Percentiles rank a stretch among this genome's conserved stretches.
These are phyloP conservation scores for Fusarium sterilihyphosum DNA, from an alignment of 2,329 filamentous ascomycete species.

Conservation along the genomic window DNA sequence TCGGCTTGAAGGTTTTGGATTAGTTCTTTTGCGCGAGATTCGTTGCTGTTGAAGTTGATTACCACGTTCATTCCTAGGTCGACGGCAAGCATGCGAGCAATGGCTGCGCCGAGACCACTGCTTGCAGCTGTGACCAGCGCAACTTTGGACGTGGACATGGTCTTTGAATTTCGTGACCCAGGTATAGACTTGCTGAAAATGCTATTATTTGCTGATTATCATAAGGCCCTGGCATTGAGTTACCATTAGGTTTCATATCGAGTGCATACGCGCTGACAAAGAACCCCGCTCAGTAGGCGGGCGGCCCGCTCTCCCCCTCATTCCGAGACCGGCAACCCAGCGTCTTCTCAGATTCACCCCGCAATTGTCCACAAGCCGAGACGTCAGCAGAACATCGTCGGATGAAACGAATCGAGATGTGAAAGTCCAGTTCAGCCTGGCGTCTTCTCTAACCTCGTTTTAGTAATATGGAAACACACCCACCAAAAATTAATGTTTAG, in stretches of 20 bases:
- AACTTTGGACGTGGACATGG: slow-evolving; percentile 31
- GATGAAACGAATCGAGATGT: accelerated
- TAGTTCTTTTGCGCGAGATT: slow-evolving; percentile 67
- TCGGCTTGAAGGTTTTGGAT: slow-evolving; percentile 61
- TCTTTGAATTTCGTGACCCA: accelerated
- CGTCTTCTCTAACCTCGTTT: too few species aligned
- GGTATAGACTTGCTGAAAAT: accelerated
- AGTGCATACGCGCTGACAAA: background rate
- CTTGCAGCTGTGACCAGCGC: slow-evolving; percentile 62
- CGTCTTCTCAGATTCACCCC: background rate
- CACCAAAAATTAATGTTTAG: accelerated
- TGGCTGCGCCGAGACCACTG: slow-evolving; percentile 76
- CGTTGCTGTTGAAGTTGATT: slow-evolving; percentile 76
- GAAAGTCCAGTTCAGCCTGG: accelerated
- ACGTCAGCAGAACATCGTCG: accelerated
- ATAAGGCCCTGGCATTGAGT: background rate
- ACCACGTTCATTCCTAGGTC: slow-evolving; percentile 72
- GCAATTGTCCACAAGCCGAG: background rate
- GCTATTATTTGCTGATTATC: background rate
- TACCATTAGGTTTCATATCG: background rate
- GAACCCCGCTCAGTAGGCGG: background rate
- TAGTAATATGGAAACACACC: background rate
- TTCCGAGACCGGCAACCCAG: background rate
- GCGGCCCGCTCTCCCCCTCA: background rate
- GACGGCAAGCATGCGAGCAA: slow-evolving; percentile 73